Percentiles rank a stretch among this genome's conserved stretches.
Evolutionary conservation across 345 rosid species (phyloP).

Genomic region (Noccaea bulbosa): DNA sequence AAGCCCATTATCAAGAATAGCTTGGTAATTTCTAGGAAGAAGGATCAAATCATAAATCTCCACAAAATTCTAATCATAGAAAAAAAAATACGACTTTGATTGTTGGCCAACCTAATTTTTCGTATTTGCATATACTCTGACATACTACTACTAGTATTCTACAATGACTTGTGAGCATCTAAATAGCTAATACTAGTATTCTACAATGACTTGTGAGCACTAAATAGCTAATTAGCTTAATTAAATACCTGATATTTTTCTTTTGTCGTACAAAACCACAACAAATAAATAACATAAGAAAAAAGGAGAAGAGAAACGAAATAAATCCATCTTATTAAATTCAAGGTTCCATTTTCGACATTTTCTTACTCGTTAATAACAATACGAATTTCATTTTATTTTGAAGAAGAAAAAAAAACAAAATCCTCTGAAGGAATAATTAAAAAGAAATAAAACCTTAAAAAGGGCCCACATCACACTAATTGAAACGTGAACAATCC

Average conservation of each 20-base stretch:
- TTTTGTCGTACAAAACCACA: neutral
- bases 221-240: neutral
- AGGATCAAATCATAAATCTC: neutral
- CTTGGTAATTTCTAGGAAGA: neutral
- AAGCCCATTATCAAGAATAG: neutral
- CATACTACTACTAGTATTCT: neutral
- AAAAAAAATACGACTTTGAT: neutral
- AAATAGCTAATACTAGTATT: neutral
- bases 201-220: no score
- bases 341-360: conserved; percentile 17
- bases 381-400: conserved; percentile 9
- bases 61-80: neutral
- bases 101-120: neutral
- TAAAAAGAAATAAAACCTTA: neutral
- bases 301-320: neutral
- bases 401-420: neutral
- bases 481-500: conserved; percentile 63
- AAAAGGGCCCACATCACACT: conserved; percentile 14
- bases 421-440: neutral
- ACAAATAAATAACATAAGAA: neutral
- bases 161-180: neutral
- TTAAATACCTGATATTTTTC: neutral
- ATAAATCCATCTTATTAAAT: conserved; percentile 14
- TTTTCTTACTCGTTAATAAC: conserved; percentile 12
- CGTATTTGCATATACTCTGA: neutral